Percentiles rank a stretch among this genome's conserved stretches.
Conservation (phyloP, 352 stramenopile species). For the Elongisporangium undulatum region DNA sequence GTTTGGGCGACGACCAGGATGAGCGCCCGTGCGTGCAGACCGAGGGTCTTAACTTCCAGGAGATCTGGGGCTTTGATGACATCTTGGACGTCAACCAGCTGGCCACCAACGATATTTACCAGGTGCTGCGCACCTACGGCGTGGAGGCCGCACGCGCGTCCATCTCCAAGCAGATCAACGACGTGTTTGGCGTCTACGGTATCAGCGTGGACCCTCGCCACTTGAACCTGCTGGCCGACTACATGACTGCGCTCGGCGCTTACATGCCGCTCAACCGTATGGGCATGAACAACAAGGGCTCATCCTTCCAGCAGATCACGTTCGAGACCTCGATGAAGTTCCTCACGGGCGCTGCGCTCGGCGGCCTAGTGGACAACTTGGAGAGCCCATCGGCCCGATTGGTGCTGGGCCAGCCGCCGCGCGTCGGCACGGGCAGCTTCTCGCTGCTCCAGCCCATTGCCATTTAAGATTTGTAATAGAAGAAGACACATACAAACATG, state of each 20-base stretch:
- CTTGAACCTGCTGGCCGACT: slow-evolving; percentile 98
- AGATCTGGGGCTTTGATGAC: slow-evolving; percentile 94
- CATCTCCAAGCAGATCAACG: slow-evolving; percentile 98
- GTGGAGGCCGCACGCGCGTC: slow-evolving; percentile 96
- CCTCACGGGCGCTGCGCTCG: slow-evolving; percentile 94
- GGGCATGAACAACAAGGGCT: slow-evolving; percentile 96
- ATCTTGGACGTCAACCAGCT: slow-evolving; percentile 94
- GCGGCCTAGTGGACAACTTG: slow-evolving; percentile 86
- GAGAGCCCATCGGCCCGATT: slow-evolving; percentile 94
- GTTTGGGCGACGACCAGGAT: slow-evolving; percentile 68
- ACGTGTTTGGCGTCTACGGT: slow-evolving; percentile 99
- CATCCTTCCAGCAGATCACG: slow-evolving; percentile 98
- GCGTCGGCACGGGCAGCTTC: slow-evolving; percentile 95
- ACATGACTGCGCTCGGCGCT: slow-evolving; percentile 98
- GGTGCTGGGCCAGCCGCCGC: slow-evolving; percentile 92
- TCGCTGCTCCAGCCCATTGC: slow-evolving; percentile 88
- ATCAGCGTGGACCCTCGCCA: slow-evolving; percentile 98
- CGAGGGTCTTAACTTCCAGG: slow-evolving; percentile 98
- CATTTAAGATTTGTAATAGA: slow-evolving; percentile 36
- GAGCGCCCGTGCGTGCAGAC: slow-evolving; percentile 89
- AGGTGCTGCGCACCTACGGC: slow-evolving; percentile 96
- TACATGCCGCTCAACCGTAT: slow-evolving; percentile 98
- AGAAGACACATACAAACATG: neutral
- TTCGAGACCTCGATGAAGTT: slow-evolving; percentile 99
- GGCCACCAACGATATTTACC: slow-evolving; percentile 98